phyloP scores from a whole-genome alignment of 768 basidiomycete genomes.

The Amylocystis lapponica region DNA sequence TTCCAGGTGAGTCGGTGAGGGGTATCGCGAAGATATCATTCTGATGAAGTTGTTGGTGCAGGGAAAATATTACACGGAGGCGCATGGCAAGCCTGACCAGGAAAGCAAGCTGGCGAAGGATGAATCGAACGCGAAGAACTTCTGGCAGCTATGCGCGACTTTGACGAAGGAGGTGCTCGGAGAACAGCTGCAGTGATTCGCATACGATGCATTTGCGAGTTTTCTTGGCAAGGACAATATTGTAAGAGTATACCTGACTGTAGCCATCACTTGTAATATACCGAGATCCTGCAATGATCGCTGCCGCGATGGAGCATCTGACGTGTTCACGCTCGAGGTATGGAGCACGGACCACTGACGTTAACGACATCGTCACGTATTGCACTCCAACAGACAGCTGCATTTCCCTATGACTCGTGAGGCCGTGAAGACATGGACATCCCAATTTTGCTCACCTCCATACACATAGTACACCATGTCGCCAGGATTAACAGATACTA shows the following conservation, averaged over 20 bases:
- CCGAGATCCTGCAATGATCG: too few relatives aligned
- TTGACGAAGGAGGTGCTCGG: constrained; percentile 20
- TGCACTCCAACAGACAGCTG: too few relatives aligned
- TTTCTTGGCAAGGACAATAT: neutral
- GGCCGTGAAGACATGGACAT: too few relatives aligned
- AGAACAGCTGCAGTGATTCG: constrained; percentile 13
- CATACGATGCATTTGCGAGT: neutral
- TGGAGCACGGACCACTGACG: too few relatives aligned
- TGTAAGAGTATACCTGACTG: neutral
- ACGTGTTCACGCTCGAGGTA: too few relatives aligned
- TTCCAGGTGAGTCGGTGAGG: constrained; percentile 15
- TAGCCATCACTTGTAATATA: too few relatives aligned
- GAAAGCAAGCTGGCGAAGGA: constrained; percentile 21
- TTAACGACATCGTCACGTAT: too few relatives aligned
- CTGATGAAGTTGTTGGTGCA: constrained; percentile 1
- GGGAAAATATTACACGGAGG: constrained; percentile 24
- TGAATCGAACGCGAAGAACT: constrained; percentile 13
- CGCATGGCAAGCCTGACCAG: constrained; percentile 19
- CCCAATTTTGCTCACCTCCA: too few relatives aligned
- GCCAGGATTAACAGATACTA: constrained; percentile 18
- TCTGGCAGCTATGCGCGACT: constrained; percentile 19
- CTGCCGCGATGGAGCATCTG: too few relatives aligned
- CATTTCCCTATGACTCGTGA: too few relatives aligned
- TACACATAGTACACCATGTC: too few relatives aligned
- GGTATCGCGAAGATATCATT: neutral